phyloP scores from a whole-genome alignment of 805 yeast genomes.

The Candida suzukii region DNA sequence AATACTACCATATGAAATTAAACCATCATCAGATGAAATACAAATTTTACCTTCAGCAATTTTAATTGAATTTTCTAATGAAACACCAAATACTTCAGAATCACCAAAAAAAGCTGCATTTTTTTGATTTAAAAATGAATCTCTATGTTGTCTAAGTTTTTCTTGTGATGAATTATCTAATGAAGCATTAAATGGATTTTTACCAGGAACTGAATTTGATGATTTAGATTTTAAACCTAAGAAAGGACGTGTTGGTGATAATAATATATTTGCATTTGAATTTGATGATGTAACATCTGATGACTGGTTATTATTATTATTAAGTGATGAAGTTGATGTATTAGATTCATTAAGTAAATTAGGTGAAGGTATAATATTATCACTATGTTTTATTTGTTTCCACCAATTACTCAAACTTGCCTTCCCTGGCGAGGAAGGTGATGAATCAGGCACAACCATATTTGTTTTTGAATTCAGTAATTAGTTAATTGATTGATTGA shows the following conservation, averaged over 20 bases:
- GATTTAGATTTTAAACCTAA: constrained; percentile 45
- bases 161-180: constrained; percentile 24
- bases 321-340: constrained; percentile 6
- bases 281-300: background rate
- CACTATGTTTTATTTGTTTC: constrained; percentile 21
- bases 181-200: constrained; percentile 3
- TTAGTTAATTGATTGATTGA: too few relatives aligned
- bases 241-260: constrained; percentile 35
- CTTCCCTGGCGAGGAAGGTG: constrained; percentile 18
- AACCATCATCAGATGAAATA: constrained; percentile 56
- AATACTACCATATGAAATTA: constrained; percentile 76
- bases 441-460: background rate
- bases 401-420: constrained; percentile 22
- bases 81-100: constrained; percentile 65
- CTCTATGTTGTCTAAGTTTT: constrained; percentile 38
- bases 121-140: constrained; percentile 36
- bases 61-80: constrained; percentile 60
- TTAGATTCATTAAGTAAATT: background rate
- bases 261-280: constrained; percentile 10
- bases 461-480: too few relatives aligned
- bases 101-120: constrained; percentile 37
- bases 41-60: constrained; percentile 75
- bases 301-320: too few relatives aligned
- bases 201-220: constrained; percentile 34
- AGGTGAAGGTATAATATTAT: constrained; percentile 8